A percentile compares a stretch with the other conserved stretches of the same genome.
These are phyloP conservation scores for Cinnamomum micranthum DNA, from an alignment of 164 flowering plant genomes.

Conservation along the genomic window DNA sequence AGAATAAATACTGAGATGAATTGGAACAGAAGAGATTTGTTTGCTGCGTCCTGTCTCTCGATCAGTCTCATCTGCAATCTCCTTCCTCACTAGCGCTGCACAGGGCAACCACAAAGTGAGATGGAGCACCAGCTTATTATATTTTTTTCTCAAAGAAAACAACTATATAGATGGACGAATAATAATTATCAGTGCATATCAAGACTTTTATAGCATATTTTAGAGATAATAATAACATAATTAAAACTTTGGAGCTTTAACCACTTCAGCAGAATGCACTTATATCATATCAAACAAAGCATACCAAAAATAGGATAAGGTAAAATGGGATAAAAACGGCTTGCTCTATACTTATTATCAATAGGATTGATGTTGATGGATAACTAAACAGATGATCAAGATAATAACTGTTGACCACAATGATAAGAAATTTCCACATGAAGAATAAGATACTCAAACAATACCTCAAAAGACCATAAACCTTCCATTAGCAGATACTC, in stretches of 20 bases:
- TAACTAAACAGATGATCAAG: not conserved
- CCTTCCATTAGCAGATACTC: not conserved
- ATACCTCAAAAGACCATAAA: not conserved
- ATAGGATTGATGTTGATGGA: not conserved
- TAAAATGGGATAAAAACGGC: not conserved
- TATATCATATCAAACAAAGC: not conserved
- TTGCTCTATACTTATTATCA: not conserved
- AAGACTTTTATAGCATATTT: not conserved
- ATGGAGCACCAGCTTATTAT: not conserved
- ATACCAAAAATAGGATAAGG: not conserved
- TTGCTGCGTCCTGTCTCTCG: constrained; percentile 85
- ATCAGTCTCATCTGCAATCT: constrained; percentile 93
- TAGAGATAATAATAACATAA: too few species aligned
- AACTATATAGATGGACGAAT: not conserved
- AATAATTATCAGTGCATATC: not conserved
- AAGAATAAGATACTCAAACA: not conserved
- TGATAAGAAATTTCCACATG: not conserved
- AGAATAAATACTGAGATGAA: constrained; percentile 88
- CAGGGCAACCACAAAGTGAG: not conserved
- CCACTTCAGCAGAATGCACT: not conserved
- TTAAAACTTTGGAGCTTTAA: not conserved
- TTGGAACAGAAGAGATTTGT: constrained; percentile 81
- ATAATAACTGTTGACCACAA: not conserved
- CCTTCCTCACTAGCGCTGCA: constrained; percentile 91
- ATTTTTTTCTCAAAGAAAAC: too few species aligned